phyloP scores from a whole-genome alignment of 2,329 filamentous ascomycete genomes.

The Sodiomyces alkalinus region DNA sequence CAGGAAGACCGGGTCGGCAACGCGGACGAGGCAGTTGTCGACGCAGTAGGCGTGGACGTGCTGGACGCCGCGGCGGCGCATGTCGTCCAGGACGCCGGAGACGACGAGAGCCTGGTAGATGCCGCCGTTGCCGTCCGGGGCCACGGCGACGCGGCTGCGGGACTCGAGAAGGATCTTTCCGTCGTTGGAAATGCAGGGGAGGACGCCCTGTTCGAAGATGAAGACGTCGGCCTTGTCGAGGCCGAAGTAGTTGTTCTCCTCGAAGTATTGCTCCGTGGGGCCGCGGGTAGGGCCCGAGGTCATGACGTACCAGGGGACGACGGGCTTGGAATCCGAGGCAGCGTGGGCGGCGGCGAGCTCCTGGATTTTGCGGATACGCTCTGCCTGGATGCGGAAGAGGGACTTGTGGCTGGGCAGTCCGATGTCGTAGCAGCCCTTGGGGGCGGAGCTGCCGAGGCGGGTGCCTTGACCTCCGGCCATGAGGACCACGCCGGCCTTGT shows the following conservation, averaged over 20 bases:
- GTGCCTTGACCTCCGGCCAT: constrained; percentile 98
- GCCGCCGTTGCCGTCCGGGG: constrained; percentile 92
- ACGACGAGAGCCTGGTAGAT: constrained; percentile 84
- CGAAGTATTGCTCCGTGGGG: constrained; percentile 88
- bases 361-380: constrained; percentile 81
- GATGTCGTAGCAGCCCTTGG: constrained; percentile 97
- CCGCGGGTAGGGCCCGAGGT: constrained; percentile 86
- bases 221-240: constrained; percentile 70
- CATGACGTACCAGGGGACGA: constrained; percentile 98
- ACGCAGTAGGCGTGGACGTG: constrained; percentile 98
- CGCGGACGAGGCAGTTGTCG: constrained; percentile 97
- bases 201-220: constrained; percentile 92
- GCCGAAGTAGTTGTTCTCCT: constrained; percentile 82
- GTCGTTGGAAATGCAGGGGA: constrained; percentile 94
- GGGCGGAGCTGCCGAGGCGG: constrained; percentile 80
- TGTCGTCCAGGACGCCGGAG: constrained; percentile 69
- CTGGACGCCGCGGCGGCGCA: constrained; percentile 77
- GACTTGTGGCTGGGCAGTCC: constrained; percentile 85
- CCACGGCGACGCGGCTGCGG: constrained; percentile 84
- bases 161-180: constrained; percentile 90
- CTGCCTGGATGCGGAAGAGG: constrained; percentile 93
- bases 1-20: constrained; percentile 92
- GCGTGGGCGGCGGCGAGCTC: constrained; percentile 59
- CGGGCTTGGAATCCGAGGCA: constrained; percentile 33
- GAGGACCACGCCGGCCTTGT: constrained; percentile 72